These are phyloP conservation scores for Cercospora canescens DNA, from an alignment of 2,329 filamentous ascomycete genomes.

Conservation along the genomic window DNA sequence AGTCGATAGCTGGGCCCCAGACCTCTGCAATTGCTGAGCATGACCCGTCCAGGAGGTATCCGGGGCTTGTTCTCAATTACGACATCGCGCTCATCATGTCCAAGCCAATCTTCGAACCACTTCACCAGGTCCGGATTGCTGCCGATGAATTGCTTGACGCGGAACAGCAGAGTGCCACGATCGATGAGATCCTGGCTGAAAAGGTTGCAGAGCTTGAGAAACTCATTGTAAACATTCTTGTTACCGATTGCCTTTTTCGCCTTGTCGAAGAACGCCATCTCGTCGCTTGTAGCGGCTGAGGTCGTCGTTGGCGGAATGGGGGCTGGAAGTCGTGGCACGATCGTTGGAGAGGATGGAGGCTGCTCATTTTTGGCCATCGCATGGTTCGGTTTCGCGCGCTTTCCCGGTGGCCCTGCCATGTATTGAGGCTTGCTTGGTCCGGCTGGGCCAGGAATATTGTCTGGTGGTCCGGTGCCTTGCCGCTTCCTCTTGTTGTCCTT, in stretches of 20 bases:
- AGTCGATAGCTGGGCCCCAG: conserved; percentile 93
- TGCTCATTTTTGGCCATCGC: conserved; percentile 22
- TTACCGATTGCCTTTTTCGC: conserved; percentile 96
- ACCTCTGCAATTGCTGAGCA: conserved; percentile 91
- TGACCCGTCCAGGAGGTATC: conserved; percentile 77
- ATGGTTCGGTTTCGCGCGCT: conserved; percentile 74
- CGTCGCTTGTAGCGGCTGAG: conserved; percentile 75
- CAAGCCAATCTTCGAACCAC: conserved; percentile 84
- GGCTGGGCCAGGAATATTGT: conserved; percentile 30
- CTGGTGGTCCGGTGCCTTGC: conserved; percentile 48
- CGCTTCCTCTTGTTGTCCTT: conserved; percentile 79
- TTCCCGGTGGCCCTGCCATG: conserved; percentile 42
- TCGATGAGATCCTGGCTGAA: conserved; percentile 93
- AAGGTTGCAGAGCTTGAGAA: conserved; percentile 93
- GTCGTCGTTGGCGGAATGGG: conserved; percentile 77
- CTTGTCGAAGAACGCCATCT: conserved; percentile 90
- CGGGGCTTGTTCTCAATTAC: conserved; percentile 76
- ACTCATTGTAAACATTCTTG: conserved; percentile 89
- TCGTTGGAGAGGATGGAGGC: conserved; percentile 73
- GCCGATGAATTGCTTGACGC: conserved; percentile 82
- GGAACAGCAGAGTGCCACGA: conserved; percentile 76
- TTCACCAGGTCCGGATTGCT: conserved; percentile 84
- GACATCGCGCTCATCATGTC: conserved; percentile 74
- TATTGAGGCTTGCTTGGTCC: conserved; percentile 29
- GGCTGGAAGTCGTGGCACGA: conserved; percentile 85